Conservation (phyloP, 495 filamentous ascomycete species). For the Hypoxylon intermedium region DNA sequence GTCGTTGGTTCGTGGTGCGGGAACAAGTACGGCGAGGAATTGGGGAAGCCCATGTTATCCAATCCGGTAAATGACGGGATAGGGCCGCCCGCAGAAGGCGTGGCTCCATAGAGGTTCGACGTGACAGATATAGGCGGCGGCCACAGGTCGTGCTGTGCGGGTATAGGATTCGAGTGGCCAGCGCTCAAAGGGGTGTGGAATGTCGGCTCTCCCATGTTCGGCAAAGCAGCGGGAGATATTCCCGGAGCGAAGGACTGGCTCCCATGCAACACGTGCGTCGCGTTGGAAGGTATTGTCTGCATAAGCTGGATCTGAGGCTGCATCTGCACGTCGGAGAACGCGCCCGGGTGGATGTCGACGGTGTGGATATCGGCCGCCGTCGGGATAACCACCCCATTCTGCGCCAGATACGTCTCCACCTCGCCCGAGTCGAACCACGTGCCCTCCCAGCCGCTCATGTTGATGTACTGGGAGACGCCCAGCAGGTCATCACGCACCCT, state of each 20-base stretch:
- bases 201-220: not conserved
- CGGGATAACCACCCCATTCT: constrained; percentile 64
- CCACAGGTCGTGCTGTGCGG: constrained; percentile 18
- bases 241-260: constrained; percentile 2
- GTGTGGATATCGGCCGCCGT: constrained; percentile 59
- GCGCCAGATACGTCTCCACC: constrained; percentile 71
- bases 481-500: constrained; percentile 43
- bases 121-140: constrained; percentile 10
- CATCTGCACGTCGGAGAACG: constrained; percentile 37
- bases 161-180: not conserved
- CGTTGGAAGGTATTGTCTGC: constrained; percentile 10
- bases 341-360: constrained; percentile 52
- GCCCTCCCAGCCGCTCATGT: constrained; percentile 62
- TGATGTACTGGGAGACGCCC: constrained; percentile 49
- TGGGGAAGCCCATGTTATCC: constrained; percentile 24
- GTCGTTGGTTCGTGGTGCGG: constrained; percentile 27
- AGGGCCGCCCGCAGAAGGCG: constrained; percentile 1
- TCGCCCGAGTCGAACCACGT: constrained; percentile 79
- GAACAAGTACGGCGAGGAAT: constrained; percentile 36
- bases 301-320: constrained; percentile 13
- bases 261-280: not conserved
- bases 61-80: constrained; percentile 31
- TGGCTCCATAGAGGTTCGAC: constrained; percentile 7
- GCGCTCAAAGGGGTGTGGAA: not conserved
- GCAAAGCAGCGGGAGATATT: not conserved